Conservation (phyloP, 805 yeast genomes). For the Kuraishia hungarica region DNA sequence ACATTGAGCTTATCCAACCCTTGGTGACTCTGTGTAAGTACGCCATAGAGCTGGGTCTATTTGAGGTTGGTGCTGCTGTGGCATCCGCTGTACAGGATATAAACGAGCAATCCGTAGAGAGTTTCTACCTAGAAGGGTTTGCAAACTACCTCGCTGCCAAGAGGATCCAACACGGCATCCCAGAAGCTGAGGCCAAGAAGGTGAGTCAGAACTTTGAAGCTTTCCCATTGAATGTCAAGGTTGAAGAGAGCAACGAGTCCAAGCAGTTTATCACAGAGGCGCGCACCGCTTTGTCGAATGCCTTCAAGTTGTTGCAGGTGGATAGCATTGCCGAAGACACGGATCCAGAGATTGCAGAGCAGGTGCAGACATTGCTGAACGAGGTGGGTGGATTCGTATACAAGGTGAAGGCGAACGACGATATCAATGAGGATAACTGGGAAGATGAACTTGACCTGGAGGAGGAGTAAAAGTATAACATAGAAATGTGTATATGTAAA, state of each 20-base stretch:
- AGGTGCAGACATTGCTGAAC: slow-evolving; percentile 39
- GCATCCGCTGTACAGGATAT: slow-evolving; percentile 60
- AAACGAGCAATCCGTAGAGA: slow-evolving; percentile 78
- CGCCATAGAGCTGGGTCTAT: slow-evolving; percentile 68
- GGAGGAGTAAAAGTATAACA: slow-evolving; percentile 9
- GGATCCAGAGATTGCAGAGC: slow-evolving; percentile 51
- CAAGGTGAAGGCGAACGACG: slow-evolving; percentile 25
- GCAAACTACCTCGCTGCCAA: slow-evolving; percentile 48
- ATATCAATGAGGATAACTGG: slow-evolving; percentile 34
- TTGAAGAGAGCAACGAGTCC: slow-evolving; percentile 21
- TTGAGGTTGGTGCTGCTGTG: slow-evolving; percentile 61
- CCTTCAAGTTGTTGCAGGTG: slow-evolving; percentile 24
- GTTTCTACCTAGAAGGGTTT: slow-evolving; percentile 77
- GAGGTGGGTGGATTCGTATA: slow-evolving; percentile 56
- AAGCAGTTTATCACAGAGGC: slow-evolving; percentile 27
- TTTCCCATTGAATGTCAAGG: slow-evolving; percentile 16
- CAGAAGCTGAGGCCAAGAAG: slow-evolving; percentile 9
- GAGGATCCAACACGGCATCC: slow-evolving; percentile 16
- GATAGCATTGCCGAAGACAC: slow-evolving; percentile 29
- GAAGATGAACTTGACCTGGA: slow-evolving; percentile 40
- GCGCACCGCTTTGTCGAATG: slow-evolving; percentile 29
- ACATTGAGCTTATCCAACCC: slow-evolving; percentile 65
- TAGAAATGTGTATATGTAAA: neutral
- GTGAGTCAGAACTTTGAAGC: slow-evolving; percentile 33
- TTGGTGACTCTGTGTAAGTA: slow-evolving; percentile 64